Base-by-base conservation (phyloP, 768 basidiomycete genomes). In the Ramaria sp. region DNA sequence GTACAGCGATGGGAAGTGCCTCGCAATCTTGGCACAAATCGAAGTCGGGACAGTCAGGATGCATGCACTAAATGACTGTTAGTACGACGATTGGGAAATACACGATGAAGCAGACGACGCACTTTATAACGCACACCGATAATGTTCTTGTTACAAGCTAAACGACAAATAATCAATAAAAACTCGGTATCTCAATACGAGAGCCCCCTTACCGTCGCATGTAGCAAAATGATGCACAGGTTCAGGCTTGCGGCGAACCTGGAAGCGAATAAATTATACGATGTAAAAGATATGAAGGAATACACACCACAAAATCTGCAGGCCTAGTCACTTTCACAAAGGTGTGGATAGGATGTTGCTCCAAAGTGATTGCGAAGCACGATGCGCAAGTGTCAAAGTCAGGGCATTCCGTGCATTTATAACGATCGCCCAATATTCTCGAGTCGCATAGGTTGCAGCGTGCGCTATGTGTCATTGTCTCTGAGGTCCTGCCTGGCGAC, bases 21-120 rank as follows among this genome's bases (percentile, higher is more conserved):
- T 92, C 91, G 69, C 91, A 94, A 53, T 68, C 68, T 57, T 76
- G 73, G 69, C 91, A 94, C 17, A 93, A 75, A 64, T 94, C 91
- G 62, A 82, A 91, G 67, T 92, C 87, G 0, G 78, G 75, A 69
- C 91, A 94, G 3, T 72, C 70, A 13, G 80, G 75, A 64, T 91
- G 82, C 80, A 89, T 83, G 70, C 91, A 94, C 85, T 88, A 60
- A 31, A 59, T 52, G 43, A 30, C 42, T 53, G 33, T 53, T 12
- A 53, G 37, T 17, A 9, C 34, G 13, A 38, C 46, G 9, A 17
- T 24, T 13, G 10, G 10, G n/a, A 20, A 24, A 27, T 17, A n/a
- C 45, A 13, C 13, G 9, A 27, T 2, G 27, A 17, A 43, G 24
- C 47, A 37, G 13, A 33, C 19, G 27, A 63, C 69, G 55, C 43